Percentiles rank a stretch among this genome's conserved stretches.
Evolutionary conservation across 2,329 filamentous ascomycete species (phyloP).

Genomic region (Colletotrichum tabaci): DNA sequence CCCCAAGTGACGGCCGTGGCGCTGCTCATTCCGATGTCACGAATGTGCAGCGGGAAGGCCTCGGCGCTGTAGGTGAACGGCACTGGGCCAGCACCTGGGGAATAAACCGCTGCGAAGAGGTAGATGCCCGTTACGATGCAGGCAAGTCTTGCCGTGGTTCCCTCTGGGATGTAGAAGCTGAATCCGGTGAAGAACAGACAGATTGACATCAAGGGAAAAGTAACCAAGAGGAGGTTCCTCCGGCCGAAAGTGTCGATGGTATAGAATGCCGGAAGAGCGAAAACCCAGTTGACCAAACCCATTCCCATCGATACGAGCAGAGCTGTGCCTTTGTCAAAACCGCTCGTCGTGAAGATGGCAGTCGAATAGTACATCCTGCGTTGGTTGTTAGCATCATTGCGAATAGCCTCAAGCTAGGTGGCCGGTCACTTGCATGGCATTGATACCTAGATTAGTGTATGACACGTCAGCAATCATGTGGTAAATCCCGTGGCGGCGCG

Average conservation of each 20-base stretch:
- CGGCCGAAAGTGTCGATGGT: slow-evolving; percentile 73
- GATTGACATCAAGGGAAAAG: slow-evolving; percentile 71
- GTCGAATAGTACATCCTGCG: slow-evolving; percentile 69
- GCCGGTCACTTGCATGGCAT: slow-evolving; percentile 54
- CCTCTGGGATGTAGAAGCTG: slow-evolving; percentile 59
- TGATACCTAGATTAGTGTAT: slow-evolving; percentile 52
- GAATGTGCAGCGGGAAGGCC: slow-evolving; percentile 70
- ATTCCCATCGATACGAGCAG: slow-evolving; percentile 70
- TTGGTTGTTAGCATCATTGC: not conserved
- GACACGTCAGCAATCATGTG: not conserved
- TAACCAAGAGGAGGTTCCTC: slow-evolving; percentile 68
- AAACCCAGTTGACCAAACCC: slow-evolving; percentile 71
- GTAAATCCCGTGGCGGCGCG: not conserved
- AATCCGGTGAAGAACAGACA: slow-evolving; percentile 69
- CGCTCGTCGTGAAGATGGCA: slow-evolving; percentile 57
- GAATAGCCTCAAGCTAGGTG: not conserved
- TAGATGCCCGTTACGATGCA: slow-evolving; percentile 57
- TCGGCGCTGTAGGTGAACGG: slow-evolving; percentile 74
- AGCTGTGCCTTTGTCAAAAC: slow-evolving; percentile 58
- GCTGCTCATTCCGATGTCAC: slow-evolving; percentile 67
- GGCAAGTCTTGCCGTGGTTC: slow-evolving; percentile 46
- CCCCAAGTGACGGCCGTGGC: slow-evolving; percentile 59
- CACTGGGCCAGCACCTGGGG: slow-evolving; percentile 69
- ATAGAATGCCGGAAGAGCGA: slow-evolving; percentile 70
- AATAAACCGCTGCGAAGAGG: slow-evolving; percentile 58